Base-by-base conservation (phyloP, 805 yeast species). In the Metschnikowia lochheadii region DNA sequence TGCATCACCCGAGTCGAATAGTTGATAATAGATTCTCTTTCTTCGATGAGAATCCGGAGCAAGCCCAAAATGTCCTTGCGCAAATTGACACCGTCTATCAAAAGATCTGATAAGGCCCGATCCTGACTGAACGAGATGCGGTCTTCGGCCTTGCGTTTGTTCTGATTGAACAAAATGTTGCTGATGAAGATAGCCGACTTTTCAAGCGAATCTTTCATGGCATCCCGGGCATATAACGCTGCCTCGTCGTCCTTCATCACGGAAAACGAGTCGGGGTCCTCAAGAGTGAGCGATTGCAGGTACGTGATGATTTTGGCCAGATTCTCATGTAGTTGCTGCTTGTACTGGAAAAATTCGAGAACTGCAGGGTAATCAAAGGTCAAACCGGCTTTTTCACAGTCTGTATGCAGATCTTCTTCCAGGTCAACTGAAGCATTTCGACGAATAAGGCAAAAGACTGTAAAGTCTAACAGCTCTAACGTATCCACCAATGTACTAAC, bases 1-100 rank as follows among this genome's bases (percentile, higher is more conserved):
- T 85, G 85, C 89, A 87, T 83, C 49, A 85, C 82, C 58, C 94
- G 75, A 0, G 92, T 84, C 14, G 89, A 85, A 61, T 85, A 85
- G 58, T 83, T 87, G 44, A 85, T 64, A 23, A 87, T 76, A 3
- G 83, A 78, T 51, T 85, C 89, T 50, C 89, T 75, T 60, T 86
- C 90, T 39, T 84, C 87, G 35, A 84, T 78, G 56, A 87, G 70
- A 55, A 80, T 86, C 40, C 77, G 76, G 6, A 84, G 78, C 13
- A 82, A 59, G 0, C 58, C 50, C 46, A 72, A 56, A 5, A 78
- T 57, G n/a, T 68, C 47, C 8, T 66, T 69, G 31, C 74, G 63
- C 18, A 69, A 63, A 15, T 67, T 65, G 5, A 64, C 56, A 1
- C 76, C 69, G 13, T 72, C 69, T 3, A 52, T 56, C 42, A 80